These are phyloP conservation scores for Eimeria necatrix DNA, from an alignment of 169 alveolate genomes.

Conservation along the genomic window DNA sequence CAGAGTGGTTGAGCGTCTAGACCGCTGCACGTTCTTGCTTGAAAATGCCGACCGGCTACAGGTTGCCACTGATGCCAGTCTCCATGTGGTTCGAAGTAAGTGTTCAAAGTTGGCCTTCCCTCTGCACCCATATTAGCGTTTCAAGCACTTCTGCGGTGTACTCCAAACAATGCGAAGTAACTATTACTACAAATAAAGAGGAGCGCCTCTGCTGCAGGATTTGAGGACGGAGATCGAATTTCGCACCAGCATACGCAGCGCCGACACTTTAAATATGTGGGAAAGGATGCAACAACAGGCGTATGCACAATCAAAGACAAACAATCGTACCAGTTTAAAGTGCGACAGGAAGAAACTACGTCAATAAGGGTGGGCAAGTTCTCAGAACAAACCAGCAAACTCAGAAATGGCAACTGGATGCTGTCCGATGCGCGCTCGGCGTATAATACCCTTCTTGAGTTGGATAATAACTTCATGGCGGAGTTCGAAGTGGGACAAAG, in stretches of 20 bases:
- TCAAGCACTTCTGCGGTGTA: neutral
- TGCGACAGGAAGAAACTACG: constrained; percentile 24
- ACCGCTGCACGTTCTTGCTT: constrained; percentile 56
- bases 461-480: constrained; percentile 2
- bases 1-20: constrained; percentile 60
- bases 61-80: constrained; percentile 60
- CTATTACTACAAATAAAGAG: neutral
- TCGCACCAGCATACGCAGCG: constrained; percentile 28
- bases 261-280: neutral
- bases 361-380: constrained; percentile 28
- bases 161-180: neutral
- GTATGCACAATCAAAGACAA: constrained; percentile 58
- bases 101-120: neutral
- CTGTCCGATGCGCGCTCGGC: constrained; percentile 16
- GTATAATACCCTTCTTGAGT: constrained; percentile 43
- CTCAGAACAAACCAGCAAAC: constrained; percentile 37
- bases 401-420: constrained; percentile 2
- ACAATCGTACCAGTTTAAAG: neutral
- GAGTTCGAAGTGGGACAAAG: constrained; percentile 51
- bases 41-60: constrained; percentile 67
- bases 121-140: neutral
- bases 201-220: constrained; percentile 1
- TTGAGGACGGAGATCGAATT: constrained; percentile 75
- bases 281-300: neutral
- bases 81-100: constrained; percentile 67